Conservation (phyloP, 345 rosid species). For the Gossypium sturtianum region DNA sequence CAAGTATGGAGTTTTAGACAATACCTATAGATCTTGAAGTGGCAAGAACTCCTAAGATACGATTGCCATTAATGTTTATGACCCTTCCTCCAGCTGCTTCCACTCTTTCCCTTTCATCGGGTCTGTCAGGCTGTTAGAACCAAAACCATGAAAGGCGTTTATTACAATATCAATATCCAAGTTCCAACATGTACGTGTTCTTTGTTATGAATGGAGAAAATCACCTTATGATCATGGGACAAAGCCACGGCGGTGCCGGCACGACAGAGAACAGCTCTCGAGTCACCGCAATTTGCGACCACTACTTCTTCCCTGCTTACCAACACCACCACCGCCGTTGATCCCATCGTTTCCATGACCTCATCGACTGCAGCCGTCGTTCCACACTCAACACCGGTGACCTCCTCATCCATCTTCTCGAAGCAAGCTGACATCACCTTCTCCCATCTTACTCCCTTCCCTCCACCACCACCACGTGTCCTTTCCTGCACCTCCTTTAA, state of each 20-base stretch:
- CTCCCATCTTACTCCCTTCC: constrained; percentile 39
- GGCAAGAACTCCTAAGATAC: constrained; percentile 55
- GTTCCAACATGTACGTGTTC: too few relatives aligned
- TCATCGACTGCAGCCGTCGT: background rate
- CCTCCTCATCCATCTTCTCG: constrained; percentile 46
- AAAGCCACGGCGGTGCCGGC: constrained; percentile 25
- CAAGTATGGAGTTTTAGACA: background rate
- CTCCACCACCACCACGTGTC: constrained; percentile 7
- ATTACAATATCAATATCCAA: background rate
- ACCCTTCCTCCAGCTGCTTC: constrained; percentile 62
- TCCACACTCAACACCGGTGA: constrained; percentile 8
- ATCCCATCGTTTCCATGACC: constrained; percentile 17
- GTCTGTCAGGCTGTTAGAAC: constrained; percentile 45
- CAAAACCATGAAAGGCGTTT: background rate
- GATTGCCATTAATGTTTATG: constrained; percentile 53
- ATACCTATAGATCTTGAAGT: constrained; percentile 68
- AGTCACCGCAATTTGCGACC: constrained; percentile 36
- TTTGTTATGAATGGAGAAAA: too few relatives aligned
- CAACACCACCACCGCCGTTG: constrained; percentile 35
- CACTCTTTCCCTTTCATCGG: constrained; percentile 49
- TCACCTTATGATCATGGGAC: constrained; percentile 27
- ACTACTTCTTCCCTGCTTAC: constrained; percentile 23
- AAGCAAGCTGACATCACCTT: constrained; percentile 43
- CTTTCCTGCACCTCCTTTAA: constrained; percentile 25
- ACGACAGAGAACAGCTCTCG: constrained; percentile 30